These are phyloP conservation scores for Aureobasidium pullulans DNA, from an alignment of 2,329 filamentous ascomycete species.

Conservation along the genomic window DNA sequence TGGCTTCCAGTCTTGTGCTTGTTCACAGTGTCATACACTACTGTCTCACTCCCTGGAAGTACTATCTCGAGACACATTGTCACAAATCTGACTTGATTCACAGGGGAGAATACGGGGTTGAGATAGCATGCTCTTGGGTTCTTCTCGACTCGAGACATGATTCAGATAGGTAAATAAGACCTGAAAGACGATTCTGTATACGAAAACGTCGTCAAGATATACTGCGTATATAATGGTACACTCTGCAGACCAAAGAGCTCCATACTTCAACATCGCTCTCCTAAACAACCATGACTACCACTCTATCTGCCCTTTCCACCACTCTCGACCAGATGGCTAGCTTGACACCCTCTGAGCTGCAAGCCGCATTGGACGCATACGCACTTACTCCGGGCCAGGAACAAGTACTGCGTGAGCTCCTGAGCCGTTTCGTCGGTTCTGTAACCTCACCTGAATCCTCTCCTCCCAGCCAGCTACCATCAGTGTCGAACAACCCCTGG, in stretches of 20 bases:
- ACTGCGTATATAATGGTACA: no score
- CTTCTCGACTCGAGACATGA: background rate
- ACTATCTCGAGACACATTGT: no score
- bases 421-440: background rate
- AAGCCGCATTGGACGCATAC: background rate
- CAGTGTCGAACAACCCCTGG: background rate
- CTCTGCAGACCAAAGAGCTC: background rate
- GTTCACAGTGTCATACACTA: background rate
- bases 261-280: background rate
- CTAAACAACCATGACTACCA: background rate
- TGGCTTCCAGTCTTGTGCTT: background rate
- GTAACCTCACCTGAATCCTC: background rate
- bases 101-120: background rate
- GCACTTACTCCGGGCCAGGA: background rate
- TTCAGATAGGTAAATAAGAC: no score
- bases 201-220: no score
- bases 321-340: background rate
- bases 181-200: no score
- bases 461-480: background rate
- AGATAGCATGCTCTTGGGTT: background rate
- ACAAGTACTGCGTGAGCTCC: background rate
- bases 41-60: no score
- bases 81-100: no score
- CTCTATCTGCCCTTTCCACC: background rate
- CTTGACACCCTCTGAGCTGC: background rate